Percentiles rank a stretch among this genome's conserved stretches.
These are phyloP conservation scores for Penicillium egyptiacum DNA, from an alignment of 495 filamentous ascomycete species.

Conservation along the genomic window DNA sequence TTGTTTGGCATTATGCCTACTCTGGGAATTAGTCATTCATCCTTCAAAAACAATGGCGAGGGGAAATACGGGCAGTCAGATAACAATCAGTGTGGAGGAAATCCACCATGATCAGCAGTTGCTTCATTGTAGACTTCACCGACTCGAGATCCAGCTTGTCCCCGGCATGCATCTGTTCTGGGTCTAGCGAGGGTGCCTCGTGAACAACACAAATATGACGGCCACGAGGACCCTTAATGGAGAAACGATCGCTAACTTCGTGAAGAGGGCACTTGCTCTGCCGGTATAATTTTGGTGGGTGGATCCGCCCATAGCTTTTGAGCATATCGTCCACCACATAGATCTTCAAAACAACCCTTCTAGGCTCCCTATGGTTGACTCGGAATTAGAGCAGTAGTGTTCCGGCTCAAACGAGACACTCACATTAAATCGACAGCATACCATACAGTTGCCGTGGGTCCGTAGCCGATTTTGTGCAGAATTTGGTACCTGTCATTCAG, in stretches of 20 bases:
- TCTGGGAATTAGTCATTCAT: background rate
- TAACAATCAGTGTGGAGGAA: conserved; percentile 6
- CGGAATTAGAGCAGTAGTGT: background rate
- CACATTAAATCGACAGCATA: background rate
- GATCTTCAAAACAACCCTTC: conserved; percentile 11
- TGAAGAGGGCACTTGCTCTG: background rate
- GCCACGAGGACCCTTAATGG: background rate
- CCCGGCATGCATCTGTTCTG: background rate
- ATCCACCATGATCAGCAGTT: conserved; percentile 1
- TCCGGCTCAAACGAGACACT: background rate
- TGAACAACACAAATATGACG: conserved; percentile 10
- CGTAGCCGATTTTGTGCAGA: conserved; percentile 4
- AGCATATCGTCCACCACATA: conserved; percentile 7
- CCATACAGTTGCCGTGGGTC: conserved; percentile 3
- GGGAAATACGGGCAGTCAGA: conserved; percentile 1
- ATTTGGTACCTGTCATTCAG: conserved; percentile 3
- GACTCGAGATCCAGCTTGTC: background rate
- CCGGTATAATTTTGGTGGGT: background rate
- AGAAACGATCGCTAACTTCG: conserved; percentile 3
- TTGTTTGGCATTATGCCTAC: background rate
- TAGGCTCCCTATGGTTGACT: background rate
- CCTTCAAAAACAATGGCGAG: background rate
- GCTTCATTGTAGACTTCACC: background rate
- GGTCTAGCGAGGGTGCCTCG: background rate
- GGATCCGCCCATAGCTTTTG: background rate